Conservation (phyloP, 192 early-diverging fungal genomes). For the Coemansia sp. region DNA sequence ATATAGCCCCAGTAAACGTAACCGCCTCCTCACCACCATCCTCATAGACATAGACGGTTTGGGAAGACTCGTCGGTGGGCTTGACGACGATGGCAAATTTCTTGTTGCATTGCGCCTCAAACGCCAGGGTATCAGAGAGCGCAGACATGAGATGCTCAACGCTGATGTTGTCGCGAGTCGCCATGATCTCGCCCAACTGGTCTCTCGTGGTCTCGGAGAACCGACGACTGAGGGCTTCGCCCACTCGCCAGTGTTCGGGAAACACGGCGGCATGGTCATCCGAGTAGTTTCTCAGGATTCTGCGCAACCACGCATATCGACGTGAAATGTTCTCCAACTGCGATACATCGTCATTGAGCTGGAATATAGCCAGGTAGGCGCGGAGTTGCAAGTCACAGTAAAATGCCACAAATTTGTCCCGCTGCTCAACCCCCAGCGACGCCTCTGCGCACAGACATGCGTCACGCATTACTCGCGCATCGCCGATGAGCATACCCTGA, state of each 20-base stretch:
- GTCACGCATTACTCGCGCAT: slow-evolving; percentile 57
- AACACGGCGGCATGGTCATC: slow-evolving; percentile 86
- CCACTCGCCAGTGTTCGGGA: slow-evolving; percentile 67
- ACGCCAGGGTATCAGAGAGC: slow-evolving; percentile 82
- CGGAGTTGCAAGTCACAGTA: slow-evolving; percentile 83
- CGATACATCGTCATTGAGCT: slow-evolving; percentile 69
- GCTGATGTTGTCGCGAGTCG: slow-evolving; percentile 57
- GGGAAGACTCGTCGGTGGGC: not conserved
- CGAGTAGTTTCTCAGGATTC: slow-evolving; percentile 83
- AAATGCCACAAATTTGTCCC: slow-evolving; percentile 48
- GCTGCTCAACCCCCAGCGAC: slow-evolving; percentile 60
- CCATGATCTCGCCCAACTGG: slow-evolving; percentile 58
- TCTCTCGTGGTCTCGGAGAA: slow-evolving; percentile 89
- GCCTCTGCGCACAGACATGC: slow-evolving; percentile 78
- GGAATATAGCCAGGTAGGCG: slow-evolving; percentile 80
- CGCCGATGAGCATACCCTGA: not conserved
- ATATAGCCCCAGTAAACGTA: slow-evolving; percentile 75
- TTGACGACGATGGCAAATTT: slow-evolving; percentile 62
- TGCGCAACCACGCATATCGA: slow-evolving; percentile 90
- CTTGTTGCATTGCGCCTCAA: slow-evolving; percentile 81
- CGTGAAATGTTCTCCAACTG: slow-evolving; percentile 80
- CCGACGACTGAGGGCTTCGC: slow-evolving; percentile 59
- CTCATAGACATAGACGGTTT: slow-evolving; percentile 9
- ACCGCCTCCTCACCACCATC: not conserved
- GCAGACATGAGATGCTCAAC: slow-evolving; percentile 73